phyloP scores from a whole-genome alignment of 352 stramenopile species.

The Globisporangium irregulare region DNA sequence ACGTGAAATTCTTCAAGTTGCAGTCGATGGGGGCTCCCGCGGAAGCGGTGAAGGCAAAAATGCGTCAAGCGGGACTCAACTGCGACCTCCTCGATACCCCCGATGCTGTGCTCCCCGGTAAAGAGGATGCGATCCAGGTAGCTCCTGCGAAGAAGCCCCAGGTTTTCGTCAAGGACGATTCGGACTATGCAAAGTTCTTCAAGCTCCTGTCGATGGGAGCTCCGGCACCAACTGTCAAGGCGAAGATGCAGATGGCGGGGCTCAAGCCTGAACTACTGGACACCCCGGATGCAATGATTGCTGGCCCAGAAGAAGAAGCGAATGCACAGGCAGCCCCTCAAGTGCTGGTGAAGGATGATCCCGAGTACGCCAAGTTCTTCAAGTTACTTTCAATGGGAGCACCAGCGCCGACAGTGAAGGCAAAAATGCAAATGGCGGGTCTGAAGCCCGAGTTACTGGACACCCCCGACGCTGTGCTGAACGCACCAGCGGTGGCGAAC shows the following conservation, averaged over 20 bases:
- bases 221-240: slow-evolving; percentile 48
- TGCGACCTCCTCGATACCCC: slow-evolving; percentile 63
- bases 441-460: slow-evolving; percentile 67
- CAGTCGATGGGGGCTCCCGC: slow-evolving; percentile 54
- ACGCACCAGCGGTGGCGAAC: slow-evolving; percentile 11
- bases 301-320: slow-evolving; percentile 11
- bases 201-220: slow-evolving; percentile 65
- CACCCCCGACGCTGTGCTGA: slow-evolving; percentile 43
- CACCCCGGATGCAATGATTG: slow-evolving; percentile 41
- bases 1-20: slow-evolving; percentile 72
- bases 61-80: slow-evolving; percentile 83
- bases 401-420: slow-evolving; percentile 47
- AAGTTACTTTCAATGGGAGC: slow-evolving; percentile 62
- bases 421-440: slow-evolving; percentile 54
- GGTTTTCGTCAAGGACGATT: slow-evolving; percentile 58
- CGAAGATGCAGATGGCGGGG: slow-evolving; percentile 54
- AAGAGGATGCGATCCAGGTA: neutral
- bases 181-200: slow-evolving; percentile 68
- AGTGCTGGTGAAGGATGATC: slow-evolving; percentile 49
- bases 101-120: slow-evolving; percentile 38
- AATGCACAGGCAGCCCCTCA: neutral
- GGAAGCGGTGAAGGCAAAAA: slow-evolving; percentile 58
- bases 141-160: slow-evolving; percentile 18
- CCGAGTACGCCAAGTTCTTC: slow-evolving; percentile 68
- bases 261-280: slow-evolving; percentile 66